These are phyloP conservation scores for Monotropa hypopitys DNA, from an alignment of 179 eudicot species.

Conservation along the genomic window DNA sequence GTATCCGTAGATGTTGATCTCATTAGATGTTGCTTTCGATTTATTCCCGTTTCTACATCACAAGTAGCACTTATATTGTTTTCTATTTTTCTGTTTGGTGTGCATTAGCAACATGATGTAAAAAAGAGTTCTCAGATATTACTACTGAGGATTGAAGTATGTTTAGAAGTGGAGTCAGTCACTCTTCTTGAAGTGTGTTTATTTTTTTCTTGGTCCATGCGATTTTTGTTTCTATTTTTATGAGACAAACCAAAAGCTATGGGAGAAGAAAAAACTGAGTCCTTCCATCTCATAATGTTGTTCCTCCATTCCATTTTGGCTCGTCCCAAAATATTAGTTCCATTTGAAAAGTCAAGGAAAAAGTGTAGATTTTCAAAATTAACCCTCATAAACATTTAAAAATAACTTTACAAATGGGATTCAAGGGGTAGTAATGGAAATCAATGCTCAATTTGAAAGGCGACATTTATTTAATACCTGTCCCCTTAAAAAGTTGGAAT, in stretches of 20 bases:
- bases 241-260: not conserved
- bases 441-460: too few species aligned
- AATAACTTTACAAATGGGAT: too few species aligned
- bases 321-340: too few species aligned
- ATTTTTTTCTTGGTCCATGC: not conserved
- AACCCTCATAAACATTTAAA: too few species aligned
- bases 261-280: too few species aligned
- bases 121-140: not conserved
- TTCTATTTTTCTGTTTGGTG: not conserved
- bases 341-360: too few species aligned
- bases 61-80: not conserved
- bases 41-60: not conserved
- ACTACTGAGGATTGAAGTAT: not conserved
- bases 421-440: too few species aligned
- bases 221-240: not conserved
- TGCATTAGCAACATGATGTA: not conserved
- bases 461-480: too few species aligned
- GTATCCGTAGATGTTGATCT: not conserved
- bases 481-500: too few species aligned
- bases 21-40: not conserved
- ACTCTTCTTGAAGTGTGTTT: not conserved
- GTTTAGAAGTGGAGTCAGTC: not conserved
- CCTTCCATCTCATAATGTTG: too few species aligned
- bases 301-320: too few species aligned
- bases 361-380: too few species aligned